phyloP scores from a whole-genome alignment of 768 basidiomycete species.

The Leccinellum rugosiceps region DNA sequence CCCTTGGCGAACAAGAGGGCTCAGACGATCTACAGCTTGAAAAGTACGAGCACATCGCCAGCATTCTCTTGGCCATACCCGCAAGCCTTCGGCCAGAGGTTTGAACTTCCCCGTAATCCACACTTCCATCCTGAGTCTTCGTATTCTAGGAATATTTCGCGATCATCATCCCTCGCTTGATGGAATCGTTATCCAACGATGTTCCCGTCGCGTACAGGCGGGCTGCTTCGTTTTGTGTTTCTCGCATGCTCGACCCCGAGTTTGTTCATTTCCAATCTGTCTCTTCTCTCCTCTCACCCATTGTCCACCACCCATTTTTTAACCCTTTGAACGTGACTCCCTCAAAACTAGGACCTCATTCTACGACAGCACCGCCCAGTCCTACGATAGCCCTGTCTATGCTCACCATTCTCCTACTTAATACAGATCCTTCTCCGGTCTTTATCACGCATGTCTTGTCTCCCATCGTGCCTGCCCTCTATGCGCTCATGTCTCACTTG shows the following conservation, averaged over 20 bases:
- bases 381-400: slow-evolving; percentile 46
- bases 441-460: slow-evolving; percentile 62
- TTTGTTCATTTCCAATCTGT: slow-evolving; percentile 17
- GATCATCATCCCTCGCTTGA: slow-evolving; percentile 51
- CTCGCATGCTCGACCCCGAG: slow-evolving; percentile 53
- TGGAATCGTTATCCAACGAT: slow-evolving; percentile 44
- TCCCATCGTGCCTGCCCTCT: slow-evolving; percentile 65
- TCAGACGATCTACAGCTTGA: slow-evolving; percentile 55
- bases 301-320: slow-evolving; percentile 46
- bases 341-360: neutral
- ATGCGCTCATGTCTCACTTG: slow-evolving; percentile 57
- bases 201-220: slow-evolving; percentile 44
- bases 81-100: slow-evolving; percentile 54
- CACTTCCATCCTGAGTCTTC: slow-evolving; percentile 1
- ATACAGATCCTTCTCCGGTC: slow-evolving; percentile 75
- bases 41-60: slow-evolving; percentile 71
- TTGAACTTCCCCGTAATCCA: slow-evolving; percentile 14
- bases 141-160: slow-evolving; percentile 56
- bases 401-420: slow-evolving; percentile 58
- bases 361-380: slow-evolving; percentile 5
- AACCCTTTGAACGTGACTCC: neutral
- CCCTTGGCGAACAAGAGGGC: slow-evolving; percentile 61
- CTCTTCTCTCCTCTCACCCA: slow-evolving; percentile 38
- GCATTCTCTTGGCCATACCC: slow-evolving; percentile 63
- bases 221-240: slow-evolving; percentile 66